Percentiles rank a stretch among this genome's conserved stretches.
Evolutionary conservation across 352 stramenopile genomes (phyloP).

Genomic region (Peronospora destructor): DNA sequence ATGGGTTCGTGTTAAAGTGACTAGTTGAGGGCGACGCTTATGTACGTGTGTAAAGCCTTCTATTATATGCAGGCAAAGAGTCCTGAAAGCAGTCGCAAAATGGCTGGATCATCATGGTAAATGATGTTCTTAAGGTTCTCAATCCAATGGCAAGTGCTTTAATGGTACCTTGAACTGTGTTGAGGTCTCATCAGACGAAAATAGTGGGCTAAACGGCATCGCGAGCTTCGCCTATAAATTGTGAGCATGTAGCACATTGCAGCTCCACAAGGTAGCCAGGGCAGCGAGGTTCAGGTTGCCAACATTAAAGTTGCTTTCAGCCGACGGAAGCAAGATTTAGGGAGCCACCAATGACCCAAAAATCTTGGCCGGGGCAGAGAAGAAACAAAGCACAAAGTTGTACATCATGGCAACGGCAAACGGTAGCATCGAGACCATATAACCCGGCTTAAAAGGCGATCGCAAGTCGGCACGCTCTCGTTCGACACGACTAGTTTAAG

Average conservation of each 20-base stretch:
- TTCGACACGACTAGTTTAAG: too few relatives aligned
- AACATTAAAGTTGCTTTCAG: slow-evolving; percentile 76
- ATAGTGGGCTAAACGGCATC: slow-evolving; percentile 73
- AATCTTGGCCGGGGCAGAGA: slow-evolving; percentile 77
- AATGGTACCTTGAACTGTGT: too few relatives aligned
- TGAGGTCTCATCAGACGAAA: slow-evolving; percentile 84
- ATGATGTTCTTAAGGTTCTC: slow-evolving; percentile 79
- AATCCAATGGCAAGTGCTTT: slow-evolving; percentile 55
- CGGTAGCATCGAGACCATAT: slow-evolving; percentile 66
- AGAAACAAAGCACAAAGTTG: slow-evolving; percentile 91
- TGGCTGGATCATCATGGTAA: slow-evolving; percentile 42
- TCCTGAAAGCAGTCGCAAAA: slow-evolving; percentile 54
- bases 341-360: slow-evolving; percentile 84
- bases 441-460: too few relatives aligned
- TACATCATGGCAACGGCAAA: slow-evolving; percentile 57
- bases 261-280: slow-evolving; percentile 72
- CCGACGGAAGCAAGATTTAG: slow-evolving; percentile 87
- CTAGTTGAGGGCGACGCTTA: slow-evolving; percentile 86
- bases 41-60: slow-evolving; percentile 89
- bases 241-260: slow-evolving; percentile 77
- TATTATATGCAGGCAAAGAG: slow-evolving; percentile 84
- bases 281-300: slow-evolving; percentile 67
- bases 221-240: slow-evolving; percentile 78
- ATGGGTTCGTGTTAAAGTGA: slow-evolving; percentile 47
- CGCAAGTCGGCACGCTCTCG: too few relatives aligned